These are phyloP conservation scores for Acephala macrosclerotiorum DNA, from an alignment of 2,329 filamentous ascomycete species.

Conservation along the genomic window DNA sequence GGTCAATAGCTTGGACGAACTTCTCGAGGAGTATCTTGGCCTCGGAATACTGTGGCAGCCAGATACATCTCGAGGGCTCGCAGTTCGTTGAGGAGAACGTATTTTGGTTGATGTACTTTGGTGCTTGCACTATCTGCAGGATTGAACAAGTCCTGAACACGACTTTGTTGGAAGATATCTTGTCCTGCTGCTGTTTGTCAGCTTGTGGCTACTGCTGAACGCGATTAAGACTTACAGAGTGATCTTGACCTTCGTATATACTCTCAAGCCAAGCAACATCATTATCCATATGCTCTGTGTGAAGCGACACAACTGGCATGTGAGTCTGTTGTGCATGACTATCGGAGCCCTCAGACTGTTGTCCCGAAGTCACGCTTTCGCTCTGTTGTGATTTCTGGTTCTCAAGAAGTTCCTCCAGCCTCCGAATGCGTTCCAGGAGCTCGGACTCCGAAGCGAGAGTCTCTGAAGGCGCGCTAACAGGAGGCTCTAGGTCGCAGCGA, in stretches of 20 bases:
- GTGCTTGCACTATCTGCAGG: slow-evolving; percentile 16
- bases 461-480: background rate
- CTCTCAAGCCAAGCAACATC: slow-evolving; percentile 26
- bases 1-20: slow-evolving; percentile 20
- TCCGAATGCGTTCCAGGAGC: slow-evolving; percentile 26
- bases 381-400: slow-evolving; percentile 10
- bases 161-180: slow-evolving; percentile 15
- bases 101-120: slow-evolving; percentile 19
- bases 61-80: slow-evolving; percentile 26
- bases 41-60: slow-evolving; percentile 25
- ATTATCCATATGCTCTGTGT: slow-evolving; percentile 13
- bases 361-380: background rate
- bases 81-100: background rate
- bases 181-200: background rate
- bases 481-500: slow-evolving; percentile 16
- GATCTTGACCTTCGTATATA: slow-evolving; percentile 15
- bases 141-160: slow-evolving; percentile 27
- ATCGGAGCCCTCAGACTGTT: background rate
- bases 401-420: slow-evolving; percentile 22
- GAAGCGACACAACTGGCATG: slow-evolving; percentile 5
- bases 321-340: slow-evolving; percentile 3
- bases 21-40: slow-evolving; percentile 29
- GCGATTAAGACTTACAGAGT: slow-evolving; percentile 13
- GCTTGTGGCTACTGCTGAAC: background rate
- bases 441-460: slow-evolving; percentile 12